These are phyloP conservation scores for Perkinsus marinus DNA, from an alignment of 169 alveolate genomes.

Conservation along the genomic window DNA sequence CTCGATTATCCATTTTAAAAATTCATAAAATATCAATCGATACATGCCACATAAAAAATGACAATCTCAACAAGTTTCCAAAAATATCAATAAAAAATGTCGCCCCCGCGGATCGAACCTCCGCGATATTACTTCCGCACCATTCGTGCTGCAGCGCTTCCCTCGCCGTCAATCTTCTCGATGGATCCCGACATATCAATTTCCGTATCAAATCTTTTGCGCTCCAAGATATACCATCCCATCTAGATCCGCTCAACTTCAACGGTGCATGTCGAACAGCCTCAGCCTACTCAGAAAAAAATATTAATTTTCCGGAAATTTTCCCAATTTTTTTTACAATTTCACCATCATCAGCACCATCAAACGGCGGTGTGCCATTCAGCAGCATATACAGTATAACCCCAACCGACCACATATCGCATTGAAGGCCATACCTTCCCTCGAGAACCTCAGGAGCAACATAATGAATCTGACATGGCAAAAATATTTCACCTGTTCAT, in stretches of 20 bases:
- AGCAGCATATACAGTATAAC: slow-evolving; percentile 72
- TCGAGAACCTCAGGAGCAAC: slow-evolving; percentile 82
- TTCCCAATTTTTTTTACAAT: neutral
- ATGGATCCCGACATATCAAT: slow-evolving; percentile 35
- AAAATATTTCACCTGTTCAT: no score
- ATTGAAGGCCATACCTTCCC: slow-evolving; percentile 70
- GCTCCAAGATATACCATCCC: slow-evolving; percentile 50
- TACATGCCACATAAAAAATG: no score
- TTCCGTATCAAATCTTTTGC: slow-evolving; percentile 46
- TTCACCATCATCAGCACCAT: slow-evolving; percentile 10
- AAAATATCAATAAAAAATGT: neutral
- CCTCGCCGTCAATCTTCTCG: slow-evolving; percentile 37
- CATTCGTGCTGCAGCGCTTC: slow-evolving; percentile 58
- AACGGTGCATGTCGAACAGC: slow-evolving; percentile 14
- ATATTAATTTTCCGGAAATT: neutral
- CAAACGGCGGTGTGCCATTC: slow-evolving; percentile 67
- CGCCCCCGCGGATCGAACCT: neutral
- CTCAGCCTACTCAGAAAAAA: neutral
- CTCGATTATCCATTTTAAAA: neutral
- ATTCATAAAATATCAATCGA: no score
- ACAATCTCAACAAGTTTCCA: no score
- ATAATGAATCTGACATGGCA: slow-evolving; percentile 42
- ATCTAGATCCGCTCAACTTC: slow-evolving; percentile 42
- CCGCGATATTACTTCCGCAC: slow-evolving; percentile 2
- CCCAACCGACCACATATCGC: slow-evolving; percentile 85